Evolutionary conservation across 2,329 filamentous ascomycete genomes (phyloP).

Genomic region (Hymenoscyphus occultus): DNA sequence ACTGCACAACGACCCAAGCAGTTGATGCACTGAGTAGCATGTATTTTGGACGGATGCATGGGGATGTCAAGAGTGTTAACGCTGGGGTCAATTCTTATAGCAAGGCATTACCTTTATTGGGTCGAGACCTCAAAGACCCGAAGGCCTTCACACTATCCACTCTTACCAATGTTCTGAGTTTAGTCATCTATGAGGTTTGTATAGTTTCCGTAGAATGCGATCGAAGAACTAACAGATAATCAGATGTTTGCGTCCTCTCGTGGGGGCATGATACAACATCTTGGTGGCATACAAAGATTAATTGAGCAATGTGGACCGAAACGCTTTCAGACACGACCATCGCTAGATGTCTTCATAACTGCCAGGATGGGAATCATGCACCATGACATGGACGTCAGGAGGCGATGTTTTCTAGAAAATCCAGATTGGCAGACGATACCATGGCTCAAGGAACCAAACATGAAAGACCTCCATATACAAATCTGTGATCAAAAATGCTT

Average conservation of each 20-base stretch:
- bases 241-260: conserved; percentile 19
- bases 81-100: conserved; percentile 16
- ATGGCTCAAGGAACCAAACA: conserved; percentile 19
- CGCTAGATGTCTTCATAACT: conserved; percentile 17
- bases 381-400: conserved; percentile 16
- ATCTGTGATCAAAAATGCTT: conserved; percentile 14
- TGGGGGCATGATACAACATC: conserved; percentile 18
- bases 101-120: conserved; percentile 20
- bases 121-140: conserved; percentile 17
- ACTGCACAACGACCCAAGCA: conserved; percentile 22
- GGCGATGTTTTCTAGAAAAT: conserved; percentile 19
- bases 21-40: conserved; percentile 19
- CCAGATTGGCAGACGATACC: conserved; percentile 17
- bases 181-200: conserved; percentile 21
- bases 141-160: conserved; percentile 12
- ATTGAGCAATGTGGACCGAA: conserved; percentile 17
- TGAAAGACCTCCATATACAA: conserved; percentile 13
- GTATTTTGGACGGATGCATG: conserved; percentile 20
- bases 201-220: too few species aligned
- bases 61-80: conserved; percentile 13
- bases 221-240: background rate
- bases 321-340: conserved; percentile 16
- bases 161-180: conserved; percentile 18
- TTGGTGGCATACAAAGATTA: conserved; percentile 16
- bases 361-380: conserved; percentile 14